Evolutionary conservation across 2,329 filamentous ascomycete species (phyloP).

Genomic region (Aspergillus sp.): DNA sequence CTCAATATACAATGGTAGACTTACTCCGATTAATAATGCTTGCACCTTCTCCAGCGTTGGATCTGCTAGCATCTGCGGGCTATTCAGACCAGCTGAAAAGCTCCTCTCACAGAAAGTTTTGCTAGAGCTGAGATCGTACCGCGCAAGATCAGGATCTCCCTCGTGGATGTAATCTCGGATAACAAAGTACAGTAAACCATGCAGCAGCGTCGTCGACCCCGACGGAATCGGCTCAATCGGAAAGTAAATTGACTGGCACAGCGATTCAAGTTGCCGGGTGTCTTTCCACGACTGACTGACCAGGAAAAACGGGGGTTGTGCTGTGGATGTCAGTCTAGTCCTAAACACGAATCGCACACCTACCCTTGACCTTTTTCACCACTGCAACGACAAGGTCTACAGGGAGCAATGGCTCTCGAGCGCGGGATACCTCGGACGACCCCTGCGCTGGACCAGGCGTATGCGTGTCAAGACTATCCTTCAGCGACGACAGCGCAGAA

Average conservation of each 20-base stretch:
- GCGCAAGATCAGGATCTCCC: constrained; percentile 16
- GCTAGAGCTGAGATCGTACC: constrained; percentile 16
- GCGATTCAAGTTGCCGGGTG: constrained; percentile 16
- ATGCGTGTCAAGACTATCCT: constrained; percentile 18
- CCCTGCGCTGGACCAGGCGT: background rate
- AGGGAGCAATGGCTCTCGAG: constrained; percentile 15
- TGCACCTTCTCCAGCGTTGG: constrained; percentile 26
- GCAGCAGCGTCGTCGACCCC: constrained; percentile 21
- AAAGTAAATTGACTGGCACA: constrained; percentile 26
- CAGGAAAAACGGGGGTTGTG: constrained; percentile 26
- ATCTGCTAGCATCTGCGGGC: constrained; percentile 19
- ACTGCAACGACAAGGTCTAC: constrained; percentile 21
- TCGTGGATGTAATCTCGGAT: constrained; percentile 28
- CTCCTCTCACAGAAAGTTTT: constrained; percentile 17
- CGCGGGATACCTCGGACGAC: background rate
- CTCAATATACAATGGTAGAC: background rate
- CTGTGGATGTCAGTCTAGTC: constrained; percentile 7
- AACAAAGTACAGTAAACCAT: constrained; percentile 25
- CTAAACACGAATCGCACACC: background rate
- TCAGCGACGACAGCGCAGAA: constrained; percentile 19
- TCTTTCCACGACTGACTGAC: constrained; percentile 28
- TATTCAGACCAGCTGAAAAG: constrained; percentile 18
- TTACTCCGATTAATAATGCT: constrained; percentile 22
- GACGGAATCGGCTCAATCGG: constrained; percentile 20
- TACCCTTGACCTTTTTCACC: constrained; percentile 23